phyloP scores from a whole-genome alignment of 2,329 filamentous ascomycete species.

The Ramularia endophylla region DNA sequence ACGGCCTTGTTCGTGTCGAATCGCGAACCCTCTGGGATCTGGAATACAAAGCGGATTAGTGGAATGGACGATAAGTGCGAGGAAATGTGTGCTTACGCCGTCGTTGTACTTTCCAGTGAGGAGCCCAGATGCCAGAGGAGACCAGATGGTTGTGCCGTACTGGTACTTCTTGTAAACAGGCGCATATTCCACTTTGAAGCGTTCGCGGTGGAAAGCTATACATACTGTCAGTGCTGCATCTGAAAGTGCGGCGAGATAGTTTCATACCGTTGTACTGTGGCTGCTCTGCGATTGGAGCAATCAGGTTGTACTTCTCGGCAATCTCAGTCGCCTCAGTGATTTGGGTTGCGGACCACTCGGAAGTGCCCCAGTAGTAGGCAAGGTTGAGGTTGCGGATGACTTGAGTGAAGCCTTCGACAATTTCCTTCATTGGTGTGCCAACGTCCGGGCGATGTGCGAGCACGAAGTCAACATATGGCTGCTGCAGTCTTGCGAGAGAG shows the following conservation, averaged over 20 bases:
- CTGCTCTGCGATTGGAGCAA: constrained; percentile 50
- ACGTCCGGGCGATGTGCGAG: constrained; percentile 57
- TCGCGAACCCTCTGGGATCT: constrained; percentile 53
- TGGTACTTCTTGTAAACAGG: constrained; percentile 52
- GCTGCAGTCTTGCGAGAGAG: constrained; percentile 53
- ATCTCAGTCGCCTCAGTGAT: constrained; percentile 54
- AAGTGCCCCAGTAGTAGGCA: constrained; percentile 59
- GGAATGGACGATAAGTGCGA: too few relatives aligned
- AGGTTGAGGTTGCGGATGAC: constrained; percentile 51
- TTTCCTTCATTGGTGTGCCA: constrained; percentile 45
- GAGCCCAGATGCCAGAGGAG: constrained; percentile 51
- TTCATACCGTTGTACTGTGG: constrained; percentile 52
- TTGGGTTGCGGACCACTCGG: constrained; percentile 54
- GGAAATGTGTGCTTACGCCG: constrained; percentile 27
- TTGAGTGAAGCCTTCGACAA: constrained; percentile 51
- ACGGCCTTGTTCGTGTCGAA: constrained; percentile 54
- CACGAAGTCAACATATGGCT: constrained; percentile 61
- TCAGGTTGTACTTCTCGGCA: constrained; percentile 53
- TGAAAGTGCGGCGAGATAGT: not conserved
- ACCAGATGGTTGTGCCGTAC: constrained; percentile 54
- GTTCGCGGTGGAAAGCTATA: constrained; percentile 50
- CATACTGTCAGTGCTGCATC: constrained; percentile 2
- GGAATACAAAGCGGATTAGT: too few relatives aligned
- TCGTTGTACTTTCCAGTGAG: constrained; percentile 61
- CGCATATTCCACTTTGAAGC: constrained; percentile 57